Percentiles rank a stretch among this genome's conserved stretches.
Evolutionary conservation across 164 flowering plant genomes (phyloP).

Genomic region (Macadamia integrifolia): DNA sequence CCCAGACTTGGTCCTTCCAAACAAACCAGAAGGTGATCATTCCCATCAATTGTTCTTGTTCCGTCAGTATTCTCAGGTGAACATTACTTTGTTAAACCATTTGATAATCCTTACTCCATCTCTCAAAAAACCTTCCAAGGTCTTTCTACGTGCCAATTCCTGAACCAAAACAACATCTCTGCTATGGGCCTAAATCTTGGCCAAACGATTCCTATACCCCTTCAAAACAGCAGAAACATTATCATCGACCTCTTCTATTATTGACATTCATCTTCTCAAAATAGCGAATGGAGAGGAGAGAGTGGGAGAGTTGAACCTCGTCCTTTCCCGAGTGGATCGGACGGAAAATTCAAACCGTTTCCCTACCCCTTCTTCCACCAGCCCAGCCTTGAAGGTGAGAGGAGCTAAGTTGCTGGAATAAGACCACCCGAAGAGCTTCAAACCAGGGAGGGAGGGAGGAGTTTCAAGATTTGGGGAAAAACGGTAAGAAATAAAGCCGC

Average conservation of each 20-base stretch:
- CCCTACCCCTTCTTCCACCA: no score
- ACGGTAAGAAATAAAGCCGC: no score
- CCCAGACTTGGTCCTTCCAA: slow-evolving; percentile 24
- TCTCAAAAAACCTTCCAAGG: slow-evolving; percentile 61
- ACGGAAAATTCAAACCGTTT: no score
- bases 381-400: no score
- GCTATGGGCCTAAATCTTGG: slow-evolving; percentile 24
- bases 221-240: slow-evolving; percentile 10
- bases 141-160: slow-evolving; percentile 63
- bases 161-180: slow-evolving; percentile 22
- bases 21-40: slow-evolving; percentile 47
- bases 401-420: no score
- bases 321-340: slow-evolving; percentile 72
- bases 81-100: slow-evolving; percentile 30
- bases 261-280: slow-evolving; percentile 75
- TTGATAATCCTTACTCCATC: slow-evolving; percentile 25
- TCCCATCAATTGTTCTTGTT: slow-evolving; percentile 75
- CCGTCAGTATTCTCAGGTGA: slow-evolving; percentile 52
- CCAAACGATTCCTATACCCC: slow-evolving; percentile 42
- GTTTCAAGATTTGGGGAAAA: no score
- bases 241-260: slow-evolving; percentile 14
- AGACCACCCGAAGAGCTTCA: no score
- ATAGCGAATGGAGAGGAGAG: slow-evolving; percentile 67
- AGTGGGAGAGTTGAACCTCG: slow-evolving; percentile 78
- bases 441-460: no score